phyloP scores from a whole-genome alignment of 1,284 basidiomycete species.

The Cerrena zonata region DNA sequence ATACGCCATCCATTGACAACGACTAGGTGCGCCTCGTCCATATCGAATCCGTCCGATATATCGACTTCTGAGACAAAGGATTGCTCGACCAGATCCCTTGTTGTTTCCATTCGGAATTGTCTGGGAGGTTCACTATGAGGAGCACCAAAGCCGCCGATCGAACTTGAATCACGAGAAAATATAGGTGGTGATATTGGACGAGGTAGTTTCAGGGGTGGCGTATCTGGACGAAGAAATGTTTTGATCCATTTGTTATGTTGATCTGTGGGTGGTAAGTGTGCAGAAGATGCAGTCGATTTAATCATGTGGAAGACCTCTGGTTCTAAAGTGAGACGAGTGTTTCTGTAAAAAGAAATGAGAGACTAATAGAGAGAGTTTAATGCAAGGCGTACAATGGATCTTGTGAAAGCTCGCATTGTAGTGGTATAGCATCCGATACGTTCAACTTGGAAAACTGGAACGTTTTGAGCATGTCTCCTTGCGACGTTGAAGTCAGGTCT shows the following conservation, averaged over 20 bases:
- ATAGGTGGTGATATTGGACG: slow-evolving; percentile 36
- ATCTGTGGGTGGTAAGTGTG: neutral
- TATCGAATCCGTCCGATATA: slow-evolving; percentile 32
- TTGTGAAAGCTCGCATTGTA: neutral
- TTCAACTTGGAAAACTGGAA: neutral
- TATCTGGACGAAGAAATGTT: slow-evolving; percentile 30
- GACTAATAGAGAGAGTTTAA: neutral
- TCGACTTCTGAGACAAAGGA: slow-evolving; percentile 8
- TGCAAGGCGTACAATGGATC: neutral
- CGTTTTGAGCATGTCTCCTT: neutral
- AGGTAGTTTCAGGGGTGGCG: slow-evolving; percentile 28
- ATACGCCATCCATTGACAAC: slow-evolving; percentile 56
- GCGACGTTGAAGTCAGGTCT: neutral
- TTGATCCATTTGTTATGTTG: slow-evolving; percentile 19
- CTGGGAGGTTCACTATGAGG: neutral
- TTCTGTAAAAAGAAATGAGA: slow-evolving; percentile 20
- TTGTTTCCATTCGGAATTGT: neutral
- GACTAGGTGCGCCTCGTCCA: slow-evolving; percentile 43
- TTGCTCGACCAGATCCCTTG: neutral
- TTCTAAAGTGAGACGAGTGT: slow-evolving; percentile 30
- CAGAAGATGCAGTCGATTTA: slow-evolving; percentile 12
- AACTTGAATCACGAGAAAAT: slow-evolving; percentile 37
- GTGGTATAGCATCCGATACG: neutral
- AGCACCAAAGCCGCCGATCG: slow-evolving; percentile 11
- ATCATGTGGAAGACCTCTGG: slow-evolving; percentile 19